Evolutionary conservation across 768 basidiomycete species (phyloP).

Genomic region (Mycena sanguinolenta): DNA sequence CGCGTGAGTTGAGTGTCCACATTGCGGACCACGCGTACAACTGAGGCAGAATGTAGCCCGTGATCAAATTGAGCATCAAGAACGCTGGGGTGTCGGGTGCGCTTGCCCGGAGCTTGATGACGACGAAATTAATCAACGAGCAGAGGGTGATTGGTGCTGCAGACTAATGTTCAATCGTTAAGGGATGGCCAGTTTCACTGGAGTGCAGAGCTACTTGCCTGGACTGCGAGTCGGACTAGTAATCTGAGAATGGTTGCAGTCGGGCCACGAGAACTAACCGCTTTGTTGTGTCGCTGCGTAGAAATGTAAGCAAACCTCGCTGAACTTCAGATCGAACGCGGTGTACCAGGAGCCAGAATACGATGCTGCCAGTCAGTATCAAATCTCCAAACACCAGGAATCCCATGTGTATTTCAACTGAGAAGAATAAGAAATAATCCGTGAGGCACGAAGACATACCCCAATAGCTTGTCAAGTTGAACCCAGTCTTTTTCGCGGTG

Average conservation of each 20-base stretch:
- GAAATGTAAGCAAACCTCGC: neutral
- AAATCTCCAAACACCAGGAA: neutral
- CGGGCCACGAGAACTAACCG: neutral
- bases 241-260: neutral
- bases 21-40: slow-evolving; percentile 11
- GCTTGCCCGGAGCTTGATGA: too few relatives aligned
- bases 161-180: neutral
- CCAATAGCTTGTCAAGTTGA: too few relatives aligned
- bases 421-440: too few relatives aligned
- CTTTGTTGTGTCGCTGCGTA: neutral
- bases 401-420: neutral
- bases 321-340: neutral
- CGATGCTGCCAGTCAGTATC: neutral
- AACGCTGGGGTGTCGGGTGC: neutral
- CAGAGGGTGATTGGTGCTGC: neutral
- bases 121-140: neutral
- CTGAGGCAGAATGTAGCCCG: slow-evolving; percentile 3
- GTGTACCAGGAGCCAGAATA: neutral
- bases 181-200: neutral
- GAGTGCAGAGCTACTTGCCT: neutral
- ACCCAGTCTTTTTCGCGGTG: too few relatives aligned
- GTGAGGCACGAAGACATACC: too few relatives aligned
- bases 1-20: slow-evolving; percentile 10
- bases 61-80: neutral
- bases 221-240: neutral